These are phyloP conservation scores for Rutstroemia sp. DNA, from an alignment of 2,329 filamentous ascomycete genomes.

Conservation along the genomic window DNA sequence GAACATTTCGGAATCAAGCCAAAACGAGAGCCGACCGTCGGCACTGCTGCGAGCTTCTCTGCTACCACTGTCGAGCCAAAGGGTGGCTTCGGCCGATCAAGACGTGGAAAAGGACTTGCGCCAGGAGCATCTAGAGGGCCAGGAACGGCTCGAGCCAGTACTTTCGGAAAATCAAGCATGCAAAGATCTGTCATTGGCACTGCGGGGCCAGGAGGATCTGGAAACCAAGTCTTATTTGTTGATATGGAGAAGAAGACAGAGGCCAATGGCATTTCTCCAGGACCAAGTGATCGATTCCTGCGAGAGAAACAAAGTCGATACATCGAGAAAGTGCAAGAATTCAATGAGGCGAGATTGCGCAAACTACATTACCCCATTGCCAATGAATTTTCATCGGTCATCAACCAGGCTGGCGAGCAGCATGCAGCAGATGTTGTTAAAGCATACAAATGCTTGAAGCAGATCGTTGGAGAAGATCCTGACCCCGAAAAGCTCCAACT, in stretches of 20 bases:
- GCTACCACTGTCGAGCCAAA: constrained; percentile 33
- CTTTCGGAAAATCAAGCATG: constrained; percentile 63
- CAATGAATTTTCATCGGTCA: constrained; percentile 67
- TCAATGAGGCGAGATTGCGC: constrained; percentile 67
- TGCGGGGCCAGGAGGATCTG: constrained; percentile 56
- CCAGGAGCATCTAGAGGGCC: constrained; percentile 26
- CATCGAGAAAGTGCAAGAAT: constrained; percentile 66
- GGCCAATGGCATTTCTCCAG: constrained; percentile 36
- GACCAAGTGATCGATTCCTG: constrained; percentile 64
- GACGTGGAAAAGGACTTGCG: constrained; percentile 40
- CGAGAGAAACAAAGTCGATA: constrained; percentile 81
- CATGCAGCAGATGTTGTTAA: constrained; percentile 70
- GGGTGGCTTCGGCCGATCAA: constrained; percentile 53
- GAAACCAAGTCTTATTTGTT: constrained; percentile 56
- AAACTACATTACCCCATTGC: constrained; percentile 66
- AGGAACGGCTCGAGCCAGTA: constrained; percentile 38
- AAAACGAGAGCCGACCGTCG: constrained; percentile 36
- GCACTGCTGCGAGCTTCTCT: constrained; percentile 21
- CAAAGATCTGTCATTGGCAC: constrained; percentile 83
- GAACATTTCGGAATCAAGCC: constrained; percentile 87
- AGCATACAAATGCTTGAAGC: constrained; percentile 73
- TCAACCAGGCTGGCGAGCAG: constrained; percentile 60
- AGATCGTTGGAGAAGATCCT: constrained; percentile 67
- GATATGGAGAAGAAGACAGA: constrained; percentile 57
- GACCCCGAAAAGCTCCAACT: constrained; percentile 51